Conservation (phyloP, 2,329 filamentous ascomycete genomes). For the Rhinocladiella similis region DNA sequence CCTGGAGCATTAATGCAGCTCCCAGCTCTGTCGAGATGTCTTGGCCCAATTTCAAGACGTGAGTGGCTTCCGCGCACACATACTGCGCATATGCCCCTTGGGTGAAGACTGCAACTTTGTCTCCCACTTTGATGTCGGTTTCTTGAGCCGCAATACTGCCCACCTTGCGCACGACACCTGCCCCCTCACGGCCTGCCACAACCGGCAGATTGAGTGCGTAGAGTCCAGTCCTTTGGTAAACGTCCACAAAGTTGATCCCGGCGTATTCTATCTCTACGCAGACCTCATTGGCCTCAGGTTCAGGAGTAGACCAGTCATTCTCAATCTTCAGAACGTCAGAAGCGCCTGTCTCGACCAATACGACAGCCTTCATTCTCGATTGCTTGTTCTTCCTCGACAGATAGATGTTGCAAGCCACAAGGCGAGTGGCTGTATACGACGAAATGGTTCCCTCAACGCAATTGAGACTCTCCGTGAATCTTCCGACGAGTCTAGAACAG, state of each 20-base stretch:
- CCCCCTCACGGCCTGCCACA: constrained; percentile 4
- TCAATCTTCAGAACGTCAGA: too few relatives aligned
- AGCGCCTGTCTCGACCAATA: too few relatives aligned
- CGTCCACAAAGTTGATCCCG: constrained; percentile 8
- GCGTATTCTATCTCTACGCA: background rate
- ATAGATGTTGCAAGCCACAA: too few relatives aligned
- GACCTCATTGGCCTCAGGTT: background rate
- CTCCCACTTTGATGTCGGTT: constrained; percentile 1
- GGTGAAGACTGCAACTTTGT: background rate
- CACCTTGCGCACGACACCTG: background rate
- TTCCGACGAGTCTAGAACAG: too few relatives aligned
- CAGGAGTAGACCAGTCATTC: background rate
- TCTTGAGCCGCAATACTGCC: background rate
- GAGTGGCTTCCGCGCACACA: background rate
- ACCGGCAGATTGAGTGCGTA: background rate
- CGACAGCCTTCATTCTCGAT: too few relatives aligned
- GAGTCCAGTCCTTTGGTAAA: constrained; percentile 3
- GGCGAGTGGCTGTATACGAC: too few relatives aligned
- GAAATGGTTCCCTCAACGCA: too few relatives aligned
- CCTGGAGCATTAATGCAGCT: background rate
- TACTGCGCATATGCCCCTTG: constrained; percentile 1
- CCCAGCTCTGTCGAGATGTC: background rate
- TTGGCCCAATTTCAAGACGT: background rate
- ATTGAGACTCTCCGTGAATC: too few relatives aligned
- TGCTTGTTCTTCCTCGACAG: too few relatives aligned